phyloP scores from a whole-genome alignment of 768 basidiomycete species.

The Strobilomyces confusus region DNA sequence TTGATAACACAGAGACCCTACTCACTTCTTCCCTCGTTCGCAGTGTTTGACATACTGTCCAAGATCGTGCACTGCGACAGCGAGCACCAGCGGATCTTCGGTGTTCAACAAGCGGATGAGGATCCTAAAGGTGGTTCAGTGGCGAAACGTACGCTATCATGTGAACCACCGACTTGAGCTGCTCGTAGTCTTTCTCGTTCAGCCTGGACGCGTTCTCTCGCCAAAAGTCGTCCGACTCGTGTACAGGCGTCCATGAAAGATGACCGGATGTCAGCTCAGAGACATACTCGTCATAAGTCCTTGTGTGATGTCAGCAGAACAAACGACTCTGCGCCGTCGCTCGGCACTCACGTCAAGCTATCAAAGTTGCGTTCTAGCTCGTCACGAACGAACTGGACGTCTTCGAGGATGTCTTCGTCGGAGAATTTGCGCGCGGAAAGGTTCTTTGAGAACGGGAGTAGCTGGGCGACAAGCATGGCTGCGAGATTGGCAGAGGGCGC shows the following conservation, averaged over 20 bases:
- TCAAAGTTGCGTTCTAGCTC: slow-evolving; percentile 84
- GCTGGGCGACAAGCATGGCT: slow-evolving; percentile 84
- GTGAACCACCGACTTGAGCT: slow-evolving; percentile 62
- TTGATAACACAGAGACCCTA: neutral
- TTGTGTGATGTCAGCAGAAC: slow-evolving; percentile 28
- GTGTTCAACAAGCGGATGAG: slow-evolving; percentile 69
- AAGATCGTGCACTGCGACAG: slow-evolving; percentile 90
- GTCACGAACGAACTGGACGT: slow-evolving; percentile 81
- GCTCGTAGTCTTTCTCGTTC: slow-evolving; percentile 79
- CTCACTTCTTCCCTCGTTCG: slow-evolving; percentile 90
- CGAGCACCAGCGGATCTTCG: slow-evolving; percentile 72
- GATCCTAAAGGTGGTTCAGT: slow-evolving; percentile 43
- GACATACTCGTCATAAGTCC: slow-evolving; percentile 94
- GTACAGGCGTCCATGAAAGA: slow-evolving; percentile 92
- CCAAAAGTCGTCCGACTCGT: slow-evolving; percentile 98
- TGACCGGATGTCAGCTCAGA: slow-evolving; percentile 89
- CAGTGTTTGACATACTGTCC: slow-evolving; percentile 93
- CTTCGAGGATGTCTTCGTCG: slow-evolving; percentile 93
- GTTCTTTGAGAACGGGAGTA: slow-evolving; percentile 84
- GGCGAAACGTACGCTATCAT: neutral
- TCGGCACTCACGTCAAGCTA: slow-evolving; percentile 72
- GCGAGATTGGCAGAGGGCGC: slow-evolving; percentile 87
- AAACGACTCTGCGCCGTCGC: neutral
- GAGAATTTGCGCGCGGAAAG: slow-evolving; percentile 83
- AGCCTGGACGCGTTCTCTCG: slow-evolving; percentile 87